Evolutionary conservation across 306 rosid genomes (phyloP).

Genomic region (Glycine tomentella): DNA sequence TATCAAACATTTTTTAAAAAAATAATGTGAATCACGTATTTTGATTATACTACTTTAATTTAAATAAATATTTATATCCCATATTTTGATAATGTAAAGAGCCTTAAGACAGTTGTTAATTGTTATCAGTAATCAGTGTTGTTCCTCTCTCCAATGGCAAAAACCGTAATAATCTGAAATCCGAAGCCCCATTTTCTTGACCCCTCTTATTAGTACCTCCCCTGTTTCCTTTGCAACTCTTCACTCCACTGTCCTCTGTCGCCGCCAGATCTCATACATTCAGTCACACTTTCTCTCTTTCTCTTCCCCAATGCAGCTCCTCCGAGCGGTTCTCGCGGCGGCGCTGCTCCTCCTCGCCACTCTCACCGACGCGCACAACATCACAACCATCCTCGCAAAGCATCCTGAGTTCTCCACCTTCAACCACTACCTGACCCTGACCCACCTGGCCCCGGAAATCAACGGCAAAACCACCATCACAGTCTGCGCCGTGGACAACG

Average conservation of each 20-base stretch:
- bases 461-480: conserved; percentile 74
- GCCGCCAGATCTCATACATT: conserved; percentile 34
- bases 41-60: too few relatives aligned
- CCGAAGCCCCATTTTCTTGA: conserved; percentile 18
- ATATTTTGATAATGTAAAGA: too few relatives aligned
- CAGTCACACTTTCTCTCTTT: not conserved
- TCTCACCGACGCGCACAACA: conserved; percentile 65
- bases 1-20: too few relatives aligned
- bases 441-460: conserved; percentile 83
- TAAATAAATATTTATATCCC: too few relatives aligned
- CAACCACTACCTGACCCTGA: conserved; percentile 74
- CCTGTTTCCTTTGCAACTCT: not conserved
- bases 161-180: conserved; percentile 51
- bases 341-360: conserved; percentile 34
- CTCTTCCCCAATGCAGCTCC: conserved; percentile 47
- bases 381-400: conserved; percentile 63
- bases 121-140: too few relatives aligned
- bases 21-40: too few relatives aligned
- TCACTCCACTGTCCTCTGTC: not conserved
- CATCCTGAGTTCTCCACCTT: conserved; percentile 84
- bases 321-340: conserved; percentile 42
- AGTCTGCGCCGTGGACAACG: conserved; percentile 83
- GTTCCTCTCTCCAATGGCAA: conserved; percentile 41
- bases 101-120: too few relatives aligned
- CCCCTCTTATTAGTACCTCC: conserved; percentile 6